Percentiles rank a stretch among this genome's conserved stretches.
Conservation (phyloP, 2,329 filamentous ascomycete genomes). For the Arthroderma sp. region DNA sequence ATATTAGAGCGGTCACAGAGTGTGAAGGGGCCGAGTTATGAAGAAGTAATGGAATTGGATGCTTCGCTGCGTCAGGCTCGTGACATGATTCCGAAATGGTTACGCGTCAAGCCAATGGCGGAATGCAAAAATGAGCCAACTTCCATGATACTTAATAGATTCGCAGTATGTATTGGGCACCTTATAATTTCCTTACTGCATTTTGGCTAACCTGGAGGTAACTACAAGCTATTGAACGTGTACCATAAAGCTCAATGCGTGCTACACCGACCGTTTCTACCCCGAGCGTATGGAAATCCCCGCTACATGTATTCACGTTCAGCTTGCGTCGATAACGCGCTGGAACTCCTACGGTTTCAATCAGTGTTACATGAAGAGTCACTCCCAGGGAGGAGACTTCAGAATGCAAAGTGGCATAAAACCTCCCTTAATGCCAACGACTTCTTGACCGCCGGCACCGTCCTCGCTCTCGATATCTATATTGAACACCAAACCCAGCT, state of each 20-base stretch:
- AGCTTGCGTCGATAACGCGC: constrained; percentile 71
- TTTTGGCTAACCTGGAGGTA: neutral
- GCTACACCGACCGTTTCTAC: constrained; percentile 75
- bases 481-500: constrained; percentile 34
- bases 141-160: constrained; percentile 62
- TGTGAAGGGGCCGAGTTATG: constrained; percentile 39
- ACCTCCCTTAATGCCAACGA: constrained; percentile 70
- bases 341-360: constrained; percentile 69
- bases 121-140: constrained; percentile 58
- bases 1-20: constrained; percentile 32
- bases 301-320: constrained; percentile 74
- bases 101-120: constrained; percentile 62
- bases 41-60: constrained; percentile 49
- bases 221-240: constrained; percentile 52
- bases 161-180: constrained; percentile 37
- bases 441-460: constrained; percentile 73
- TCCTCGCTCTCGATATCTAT: constrained; percentile 71
- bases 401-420: constrained; percentile 64
- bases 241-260: constrained; percentile 83
- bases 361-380: constrained; percentile 62
- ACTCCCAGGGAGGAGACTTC: constrained; percentile 55
- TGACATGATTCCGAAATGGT: constrained; percentile 62
- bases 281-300: constrained; percentile 62
- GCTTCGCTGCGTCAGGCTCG: constrained; percentile 43
- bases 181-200: constrained; percentile 9